Evolutionary conservation across 2,329 filamentous ascomycete species (phyloP).

Genomic region (Dactylellina cionopaga): DNA sequence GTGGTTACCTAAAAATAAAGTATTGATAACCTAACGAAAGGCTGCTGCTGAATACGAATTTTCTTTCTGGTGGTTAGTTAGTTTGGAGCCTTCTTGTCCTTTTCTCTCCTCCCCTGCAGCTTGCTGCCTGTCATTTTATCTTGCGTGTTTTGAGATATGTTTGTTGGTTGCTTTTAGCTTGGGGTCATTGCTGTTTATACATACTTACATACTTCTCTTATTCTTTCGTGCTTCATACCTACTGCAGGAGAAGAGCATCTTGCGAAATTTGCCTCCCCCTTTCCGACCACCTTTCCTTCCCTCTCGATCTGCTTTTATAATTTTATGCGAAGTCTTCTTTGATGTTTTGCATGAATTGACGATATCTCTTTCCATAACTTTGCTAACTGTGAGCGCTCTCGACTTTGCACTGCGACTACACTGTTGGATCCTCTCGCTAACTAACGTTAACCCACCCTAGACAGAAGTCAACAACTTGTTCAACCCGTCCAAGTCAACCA

Average conservation of each 20-base stretch:
- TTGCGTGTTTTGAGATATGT: not conserved
- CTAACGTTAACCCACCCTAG: not conserved
- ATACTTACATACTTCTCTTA: too few species aligned
- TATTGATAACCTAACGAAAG: constrained; percentile 16
- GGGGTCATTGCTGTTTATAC: too few species aligned
- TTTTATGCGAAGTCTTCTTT: not conserved
- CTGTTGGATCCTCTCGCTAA: constrained; percentile 35
- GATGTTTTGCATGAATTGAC: not conserved
- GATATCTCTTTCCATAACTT: not conserved
- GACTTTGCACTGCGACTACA: not conserved
- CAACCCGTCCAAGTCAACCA: not conserved
- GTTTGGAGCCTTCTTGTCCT: constrained; percentile 3
- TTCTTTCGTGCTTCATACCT: too few species aligned
- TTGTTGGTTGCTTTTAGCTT: too few species aligned
- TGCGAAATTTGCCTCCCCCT: constrained; percentile 11
- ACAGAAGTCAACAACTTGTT: not conserved
- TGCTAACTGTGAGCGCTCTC: not conserved
- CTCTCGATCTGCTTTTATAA: not conserved
- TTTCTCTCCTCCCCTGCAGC: not conserved
- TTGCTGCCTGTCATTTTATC: constrained; percentile 13
- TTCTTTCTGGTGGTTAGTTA: not conserved
- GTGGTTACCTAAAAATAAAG: constrained; percentile 46
- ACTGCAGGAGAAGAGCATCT: not conserved
- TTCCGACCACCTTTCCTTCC: not conserved
- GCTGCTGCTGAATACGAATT: constrained; percentile 6